Conservation (phyloP, 768 basidiomycete species). For the Hemileccinum rubropunctum region DNA sequence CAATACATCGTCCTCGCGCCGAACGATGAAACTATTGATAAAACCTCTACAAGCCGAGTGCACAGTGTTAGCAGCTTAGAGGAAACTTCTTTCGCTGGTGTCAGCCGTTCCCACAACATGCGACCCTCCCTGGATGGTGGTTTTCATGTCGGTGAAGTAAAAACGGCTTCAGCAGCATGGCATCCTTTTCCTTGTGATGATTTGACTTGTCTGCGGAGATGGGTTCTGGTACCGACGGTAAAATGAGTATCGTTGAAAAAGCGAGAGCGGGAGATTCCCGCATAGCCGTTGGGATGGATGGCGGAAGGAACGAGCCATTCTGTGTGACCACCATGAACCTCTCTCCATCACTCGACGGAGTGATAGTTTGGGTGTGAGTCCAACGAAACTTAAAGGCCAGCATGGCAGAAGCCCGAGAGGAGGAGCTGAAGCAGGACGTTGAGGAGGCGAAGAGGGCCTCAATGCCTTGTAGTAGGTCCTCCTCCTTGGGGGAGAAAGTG, state of each 20-base stretch:
- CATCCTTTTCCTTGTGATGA: background rate
- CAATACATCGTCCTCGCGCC: background rate
- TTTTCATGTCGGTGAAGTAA: slow-evolving; percentile 1
- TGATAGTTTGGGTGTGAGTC: slow-evolving; percentile 9
- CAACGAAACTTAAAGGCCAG: too few species aligned
- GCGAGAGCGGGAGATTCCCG: background rate
- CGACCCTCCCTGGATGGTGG: slow-evolving; percentile 3
- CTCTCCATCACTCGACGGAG: slow-evolving; percentile 25
- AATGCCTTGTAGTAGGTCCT: slow-evolving; percentile 27
- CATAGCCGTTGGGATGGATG: background rate
- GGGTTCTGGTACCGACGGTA: background rate
- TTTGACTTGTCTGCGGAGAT: background rate
- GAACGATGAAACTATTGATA: background rate
- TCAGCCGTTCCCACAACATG: background rate
- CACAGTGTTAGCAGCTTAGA: slow-evolving; percentile 3
- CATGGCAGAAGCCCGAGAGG: slow-evolving; percentile 12
- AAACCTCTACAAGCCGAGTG: background rate
- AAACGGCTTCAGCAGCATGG: slow-evolving; percentile 12
- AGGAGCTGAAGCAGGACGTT: slow-evolving; percentile 23
- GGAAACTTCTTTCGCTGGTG: background rate
- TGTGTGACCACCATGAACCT: slow-evolving; percentile 19
- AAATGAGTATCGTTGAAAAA: slow-evolving; percentile 4
- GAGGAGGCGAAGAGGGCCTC: slow-evolving; percentile 5
- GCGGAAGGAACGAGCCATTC: slow-evolving; percentile 22
- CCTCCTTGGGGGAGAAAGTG: slow-evolving; percentile 28